Conservation (phyloP, 306 rosid species). For the Cicer chorassanicum region DNA sequence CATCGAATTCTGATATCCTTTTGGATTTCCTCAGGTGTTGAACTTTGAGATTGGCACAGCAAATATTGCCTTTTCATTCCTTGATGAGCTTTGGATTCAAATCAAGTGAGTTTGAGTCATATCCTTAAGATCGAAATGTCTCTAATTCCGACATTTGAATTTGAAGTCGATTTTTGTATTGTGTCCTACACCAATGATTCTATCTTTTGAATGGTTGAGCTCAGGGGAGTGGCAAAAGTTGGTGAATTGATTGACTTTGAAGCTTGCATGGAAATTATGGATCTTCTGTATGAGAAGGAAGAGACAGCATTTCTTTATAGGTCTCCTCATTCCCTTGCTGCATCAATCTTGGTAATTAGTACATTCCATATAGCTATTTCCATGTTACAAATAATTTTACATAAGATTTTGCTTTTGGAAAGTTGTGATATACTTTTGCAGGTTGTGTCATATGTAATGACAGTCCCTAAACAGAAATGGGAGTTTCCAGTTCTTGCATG, state of each 20-base stretch:
- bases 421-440: slow-evolving; percentile 41
- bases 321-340: slow-evolving; percentile 73
- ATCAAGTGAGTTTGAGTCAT: slow-evolving; percentile 68
- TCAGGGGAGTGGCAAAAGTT: slow-evolving; percentile 77
- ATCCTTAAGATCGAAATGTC: not conserved
- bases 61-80: slow-evolving; percentile 64
- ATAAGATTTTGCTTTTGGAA: not conserved
- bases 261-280: slow-evolving; percentile 84
- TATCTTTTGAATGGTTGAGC: slow-evolving; percentile 39
- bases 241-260: slow-evolving; percentile 79
- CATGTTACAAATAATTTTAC: not conserved
- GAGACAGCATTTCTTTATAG: slow-evolving; percentile 58
- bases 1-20: slow-evolving; percentile 27
- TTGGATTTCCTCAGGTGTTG: slow-evolving; percentile 61
- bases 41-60: slow-evolving; percentile 79
- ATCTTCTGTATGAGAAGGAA: slow-evolving; percentile 83
- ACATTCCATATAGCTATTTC: slow-evolving; percentile 28
- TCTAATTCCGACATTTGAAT: not conserved
- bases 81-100: slow-evolving; percentile 73
- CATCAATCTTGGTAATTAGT: slow-evolving; percentile 67
- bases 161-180: slow-evolving; percentile 21
- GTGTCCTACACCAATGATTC: slow-evolving; percentile 6
- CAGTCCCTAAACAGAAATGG: slow-evolving; percentile 74
- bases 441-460: slow-evolving; percentile 77
- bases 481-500: slow-evolving; percentile 90